Base-by-base conservation (phyloP, 352 stramenopile genomes). In the Globisporangium radiosum region DNA sequence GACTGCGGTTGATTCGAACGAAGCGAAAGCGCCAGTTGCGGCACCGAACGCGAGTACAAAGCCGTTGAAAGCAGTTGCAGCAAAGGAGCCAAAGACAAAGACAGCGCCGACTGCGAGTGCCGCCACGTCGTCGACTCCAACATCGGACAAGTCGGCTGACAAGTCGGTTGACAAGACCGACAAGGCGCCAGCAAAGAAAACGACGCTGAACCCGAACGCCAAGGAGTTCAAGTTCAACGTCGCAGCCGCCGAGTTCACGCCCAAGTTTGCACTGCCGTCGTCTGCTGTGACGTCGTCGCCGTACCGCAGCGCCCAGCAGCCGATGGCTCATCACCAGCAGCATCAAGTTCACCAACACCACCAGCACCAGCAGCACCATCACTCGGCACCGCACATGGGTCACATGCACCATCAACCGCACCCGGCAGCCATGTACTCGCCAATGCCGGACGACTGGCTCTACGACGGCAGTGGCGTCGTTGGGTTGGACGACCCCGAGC, bases 141-240 rank as follows among this genome's bases (percentile, higher is more conserved):
- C 68, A 10, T 43, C 64, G 50, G 33, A 36, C 38, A 54, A 53
- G 17, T 54, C 48, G 14, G 25, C 37, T 15, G 47, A 42, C 8
- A 60, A 54, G n/a, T 36, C 56, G 17, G 52, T 53, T 13, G 57
- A 36, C 38, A 54, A 53, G 17, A 25, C 37, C 9, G 47, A 42
- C 8, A 60, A 54, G n/a, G 60, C 69, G 42, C 54, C 71, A 45
- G 53, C 66, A 36, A 93, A 90, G 66, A 92, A 90, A 66, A 62
- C 54, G 68, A 60, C 54, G 25, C 70, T 95, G 59, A 95, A 95
- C 59, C 78, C 83, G 43, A 88, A 92, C 38, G 84, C 84, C 3
- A 93, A 92, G 70, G 86, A 95, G 62, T 95, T 93, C 66, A 93
- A 92, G 66, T 70, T 92, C 39, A 94, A 69, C 47, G 81, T 81